Conservation (phyloP, 1,139 yeast genomes). For the Taphrina communis region DNA sequence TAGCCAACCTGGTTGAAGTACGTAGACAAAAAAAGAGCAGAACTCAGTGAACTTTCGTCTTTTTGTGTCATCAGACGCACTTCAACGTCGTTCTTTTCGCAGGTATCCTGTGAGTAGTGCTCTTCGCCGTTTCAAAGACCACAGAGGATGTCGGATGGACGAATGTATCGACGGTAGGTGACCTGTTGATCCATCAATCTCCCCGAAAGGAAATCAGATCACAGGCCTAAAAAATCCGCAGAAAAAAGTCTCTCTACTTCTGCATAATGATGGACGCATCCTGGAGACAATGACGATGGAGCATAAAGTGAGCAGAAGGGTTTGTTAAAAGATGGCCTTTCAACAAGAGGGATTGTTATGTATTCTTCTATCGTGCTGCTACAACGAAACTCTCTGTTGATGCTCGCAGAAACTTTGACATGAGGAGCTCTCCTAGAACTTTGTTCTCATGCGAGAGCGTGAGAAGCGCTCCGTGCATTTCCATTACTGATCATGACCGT, state of each 20-base stretch:
- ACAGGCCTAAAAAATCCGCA: constrained; percentile 31
- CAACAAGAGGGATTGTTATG: not conserved
- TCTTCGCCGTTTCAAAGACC: no score
- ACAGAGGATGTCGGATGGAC: not conserved
- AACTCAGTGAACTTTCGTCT: not conserved
- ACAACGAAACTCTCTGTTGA: no score
- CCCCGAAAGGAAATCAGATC: constrained; percentile 2
- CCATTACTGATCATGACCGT: no score
- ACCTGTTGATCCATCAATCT: constrained; percentile 12
- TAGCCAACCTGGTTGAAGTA: not conserved
- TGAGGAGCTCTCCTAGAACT: no score
- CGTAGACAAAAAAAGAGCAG: not conserved
- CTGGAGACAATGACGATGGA: constrained; percentile 19
- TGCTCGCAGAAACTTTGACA: no score
- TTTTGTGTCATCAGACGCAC: not conserved
- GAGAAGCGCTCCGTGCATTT: no score
- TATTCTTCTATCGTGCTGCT: no score
- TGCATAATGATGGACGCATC: constrained; percentile 26
- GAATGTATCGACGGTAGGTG: constrained; percentile 33
- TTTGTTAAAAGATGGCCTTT: constrained; percentile 19
- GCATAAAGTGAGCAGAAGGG: constrained; percentile 34
- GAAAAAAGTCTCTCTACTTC: constrained; percentile 15
- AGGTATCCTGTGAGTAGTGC: no score
- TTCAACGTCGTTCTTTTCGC: not conserved
- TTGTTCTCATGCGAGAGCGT: no score